Percentiles rank a stretch among this genome's conserved stretches.
These are phyloP conservation scores for Leccinum imitatum DNA, from an alignment of 768 basidiomycete species.

Conservation along the genomic window DNA sequence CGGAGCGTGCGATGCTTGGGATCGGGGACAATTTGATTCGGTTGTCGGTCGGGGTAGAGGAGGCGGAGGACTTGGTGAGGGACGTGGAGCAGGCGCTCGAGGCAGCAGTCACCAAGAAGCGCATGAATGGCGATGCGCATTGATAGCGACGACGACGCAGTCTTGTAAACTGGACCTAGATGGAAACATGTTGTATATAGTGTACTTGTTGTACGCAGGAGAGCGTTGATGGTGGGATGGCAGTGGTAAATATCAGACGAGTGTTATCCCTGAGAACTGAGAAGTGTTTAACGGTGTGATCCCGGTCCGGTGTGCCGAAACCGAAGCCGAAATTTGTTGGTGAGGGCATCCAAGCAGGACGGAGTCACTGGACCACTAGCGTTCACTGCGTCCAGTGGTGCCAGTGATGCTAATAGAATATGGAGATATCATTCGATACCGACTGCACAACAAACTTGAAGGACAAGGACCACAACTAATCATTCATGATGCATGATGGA, in stretches of 20 bases:
- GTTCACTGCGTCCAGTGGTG: no score
- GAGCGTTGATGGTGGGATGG: not conserved
- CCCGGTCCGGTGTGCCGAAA: not conserved
- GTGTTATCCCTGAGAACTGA: not conserved
- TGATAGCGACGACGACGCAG: not conserved
- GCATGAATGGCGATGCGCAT: not conserved
- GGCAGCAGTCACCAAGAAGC: slow-evolving; percentile 12
- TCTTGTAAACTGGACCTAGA: not conserved
- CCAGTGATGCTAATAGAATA: no score
- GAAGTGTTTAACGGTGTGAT: not conserved
- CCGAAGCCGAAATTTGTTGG: not conserved
- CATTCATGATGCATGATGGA: not conserved
- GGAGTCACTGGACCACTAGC: no score
- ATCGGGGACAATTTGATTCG: slow-evolving; percentile 78
- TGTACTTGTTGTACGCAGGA: not conserved
- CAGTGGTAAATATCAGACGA: not conserved
- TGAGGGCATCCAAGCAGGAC: no score
- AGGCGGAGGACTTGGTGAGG: slow-evolving; percentile 65
- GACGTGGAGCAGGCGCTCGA: slow-evolving; percentile 31
- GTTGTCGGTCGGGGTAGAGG: slow-evolving; percentile 87
- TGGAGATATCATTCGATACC: not conserved
- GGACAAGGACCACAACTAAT: not conserved
- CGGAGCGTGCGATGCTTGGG: slow-evolving; percentile 65
- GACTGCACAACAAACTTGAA: no score
- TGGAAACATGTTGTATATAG: not conserved